These are phyloP conservation scores for Emericellopsis atlantica DNA, from an alignment of 2,329 filamentous ascomycete species.

Conservation along the genomic window DNA sequence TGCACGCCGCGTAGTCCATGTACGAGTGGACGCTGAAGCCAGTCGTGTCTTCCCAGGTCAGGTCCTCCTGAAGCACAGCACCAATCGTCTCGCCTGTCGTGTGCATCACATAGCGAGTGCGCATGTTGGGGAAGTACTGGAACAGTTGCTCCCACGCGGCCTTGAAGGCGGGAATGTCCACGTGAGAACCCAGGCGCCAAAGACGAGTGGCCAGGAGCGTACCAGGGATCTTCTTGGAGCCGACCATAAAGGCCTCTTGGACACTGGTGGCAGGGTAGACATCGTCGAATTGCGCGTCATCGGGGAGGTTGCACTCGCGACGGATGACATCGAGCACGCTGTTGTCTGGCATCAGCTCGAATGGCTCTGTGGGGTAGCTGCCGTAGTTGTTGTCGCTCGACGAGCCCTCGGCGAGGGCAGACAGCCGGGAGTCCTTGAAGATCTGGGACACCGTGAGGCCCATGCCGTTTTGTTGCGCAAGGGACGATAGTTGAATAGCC, in stretches of 20 bases:
- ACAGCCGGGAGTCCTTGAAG: conserved; percentile 1
- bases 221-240: conserved; percentile 22
- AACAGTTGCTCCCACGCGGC: conserved; percentile 7
- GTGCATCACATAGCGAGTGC: conserved; percentile 4
- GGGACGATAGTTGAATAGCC: conserved; percentile 4
- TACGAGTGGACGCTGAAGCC: background rate
- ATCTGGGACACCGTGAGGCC: background rate
- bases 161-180: conserved; percentile 6
- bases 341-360: background rate
- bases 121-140: conserved; percentile 3
- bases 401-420: background rate
- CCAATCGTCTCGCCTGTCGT: background rate
- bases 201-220: conserved; percentile 8
- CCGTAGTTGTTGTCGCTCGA: background rate
- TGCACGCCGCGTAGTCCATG: background rate
- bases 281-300: conserved; percentile 22
- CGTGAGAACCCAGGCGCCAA: conserved; percentile 3
- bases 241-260: conserved; percentile 34
- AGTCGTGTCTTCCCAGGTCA: background rate
- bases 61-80: conserved; percentile 2
- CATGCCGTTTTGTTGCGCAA: background rate
- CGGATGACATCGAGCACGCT: background rate
- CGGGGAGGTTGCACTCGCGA: background rate
- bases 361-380: background rate
- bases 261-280: conserved; percentile 34